Evolutionary conservation across 257 asterid species (phyloP), one percentile per base, ranked within the genome.

Genomic region (Solanum ossicruentum): DNA sequence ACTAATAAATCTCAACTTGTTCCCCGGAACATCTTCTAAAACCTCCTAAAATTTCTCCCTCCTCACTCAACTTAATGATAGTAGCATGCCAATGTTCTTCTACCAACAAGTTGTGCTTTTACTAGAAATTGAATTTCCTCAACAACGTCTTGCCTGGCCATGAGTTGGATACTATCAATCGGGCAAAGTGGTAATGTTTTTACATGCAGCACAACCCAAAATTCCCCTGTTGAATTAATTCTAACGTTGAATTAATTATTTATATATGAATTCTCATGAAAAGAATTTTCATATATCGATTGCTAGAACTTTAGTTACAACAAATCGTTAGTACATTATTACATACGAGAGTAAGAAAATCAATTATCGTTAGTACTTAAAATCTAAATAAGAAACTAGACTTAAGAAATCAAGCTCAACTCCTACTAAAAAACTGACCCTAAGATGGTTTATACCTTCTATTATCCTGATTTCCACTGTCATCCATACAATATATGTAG

Each of bases 361-460:
- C 1, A 36, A 36, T 36, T 4, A 36, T 36, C 41, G 23, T 21
- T 75, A 45, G 0, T 75, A 75, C 60, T 49, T 8, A 23, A 51
- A 65, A 52, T 51, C 82, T 63, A 77, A 23, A 52, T 58, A 26
- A 51, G 65, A 52, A 77, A 51, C 43, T 49, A 12, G 43, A 49
- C 80, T 72, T 6, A 1, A n/a, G 84, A 78, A 36, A 58, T 63
- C 55, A 63, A 77, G 65, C 39, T 21, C 81, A 65, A 61, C 78
- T 81, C 77, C 71, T 85, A 52, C 39, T 16, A 51, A 28, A 66
- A 86, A 94, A 98, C 96, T 92, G 98, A 63, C 97, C 91, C 92
- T 92, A 97, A 66, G 97, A 94, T 75, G 90, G 92, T 90, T 95
- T 95, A 60, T 92, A 93, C 86, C 98, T 92, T 70, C 98, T 97